Evolutionary conservation across 2,329 filamentous ascomycete species (phyloP).

Genomic region (Venturiaceae sp.): DNA sequence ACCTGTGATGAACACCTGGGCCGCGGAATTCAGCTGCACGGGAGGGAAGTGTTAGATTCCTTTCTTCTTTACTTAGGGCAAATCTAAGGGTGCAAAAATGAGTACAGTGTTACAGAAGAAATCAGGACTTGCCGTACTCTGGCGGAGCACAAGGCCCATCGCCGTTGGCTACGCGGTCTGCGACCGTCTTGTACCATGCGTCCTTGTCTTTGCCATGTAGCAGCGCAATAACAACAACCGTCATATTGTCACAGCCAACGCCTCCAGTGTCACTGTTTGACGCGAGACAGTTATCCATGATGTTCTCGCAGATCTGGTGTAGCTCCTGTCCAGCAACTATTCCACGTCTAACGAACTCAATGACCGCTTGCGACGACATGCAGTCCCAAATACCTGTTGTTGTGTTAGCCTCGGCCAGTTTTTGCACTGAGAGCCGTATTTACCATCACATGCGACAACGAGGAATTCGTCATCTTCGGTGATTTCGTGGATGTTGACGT

Average conservation of each 20-base stretch:
- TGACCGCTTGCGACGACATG: constrained; percentile 92
- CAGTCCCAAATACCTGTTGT: constrained; percentile 93
- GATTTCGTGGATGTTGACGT: constrained; percentile 85
- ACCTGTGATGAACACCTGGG: constrained; percentile 71
- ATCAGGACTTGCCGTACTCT: constrained; percentile 83
- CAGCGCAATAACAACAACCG: constrained; percentile 84
- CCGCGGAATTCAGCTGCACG: constrained; percentile 71
- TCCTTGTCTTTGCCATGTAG: constrained; percentile 89
- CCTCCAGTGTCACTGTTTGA: constrained; percentile 97
- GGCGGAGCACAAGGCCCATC: constrained; percentile 97
- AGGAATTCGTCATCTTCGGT: constrained; percentile 87
- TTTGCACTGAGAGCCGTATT: constrained; percentile 8
- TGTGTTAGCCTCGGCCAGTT: neutral
- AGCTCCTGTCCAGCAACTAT: constrained; percentile 95
- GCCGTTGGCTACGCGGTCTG: constrained; percentile 86
- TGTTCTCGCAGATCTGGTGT: constrained; percentile 94
- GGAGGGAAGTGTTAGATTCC: constrained; percentile 25
- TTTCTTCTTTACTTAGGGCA: constrained; percentile 12
- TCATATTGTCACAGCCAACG: constrained; percentile 99
- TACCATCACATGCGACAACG: constrained; percentile 34
- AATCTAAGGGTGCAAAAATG: constrained; percentile 3
- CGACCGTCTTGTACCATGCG: constrained; percentile 96
- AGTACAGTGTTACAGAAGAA: constrained; percentile 1
- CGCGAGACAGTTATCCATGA: constrained; percentile 99
- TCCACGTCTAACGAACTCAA: constrained; percentile 93